A percentile compares a stretch with the other conserved stretches of the same genome.
phyloP scores from a whole-genome alignment of 257 asterid species.

The Oldenlandia corymbosa region DNA sequence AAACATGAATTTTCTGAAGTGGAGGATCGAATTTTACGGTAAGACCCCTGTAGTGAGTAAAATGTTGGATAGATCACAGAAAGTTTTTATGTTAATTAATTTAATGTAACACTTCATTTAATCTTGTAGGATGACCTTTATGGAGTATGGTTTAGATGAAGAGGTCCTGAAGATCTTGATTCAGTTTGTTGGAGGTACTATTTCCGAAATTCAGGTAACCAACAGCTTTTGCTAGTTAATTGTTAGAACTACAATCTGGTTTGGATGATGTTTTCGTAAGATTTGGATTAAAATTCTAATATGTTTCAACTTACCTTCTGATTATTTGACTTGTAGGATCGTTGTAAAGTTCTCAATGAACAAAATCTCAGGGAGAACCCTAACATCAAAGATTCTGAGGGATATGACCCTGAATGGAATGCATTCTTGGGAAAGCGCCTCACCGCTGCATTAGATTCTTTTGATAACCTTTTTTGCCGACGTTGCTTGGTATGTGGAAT shows the following conservation, averaged over 20 bases:
- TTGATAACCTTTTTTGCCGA: constrained; percentile 91
- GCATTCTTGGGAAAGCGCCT: constrained; percentile 58
- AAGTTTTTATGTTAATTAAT: too few relatives aligned
- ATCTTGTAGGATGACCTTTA: constrained; percentile 57
- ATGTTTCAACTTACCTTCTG: constrained; percentile 28
- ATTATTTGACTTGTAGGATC: constrained; percentile 57
- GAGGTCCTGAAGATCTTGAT: constrained; percentile 62
- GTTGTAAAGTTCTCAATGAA: constrained; percentile 62
- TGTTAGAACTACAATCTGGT: not conserved
- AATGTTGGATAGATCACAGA: too few relatives aligned
- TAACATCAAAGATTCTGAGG: constrained; percentile 29
- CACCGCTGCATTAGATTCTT: constrained; percentile 74
- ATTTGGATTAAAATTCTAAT: constrained; percentile 17
- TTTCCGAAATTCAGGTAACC: constrained; percentile 71
- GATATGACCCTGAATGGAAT: constrained; percentile 35
- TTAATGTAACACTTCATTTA: too few relatives aligned
- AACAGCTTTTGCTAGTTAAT: constrained; percentile 11
- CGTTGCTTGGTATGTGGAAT: constrained; percentile 82
- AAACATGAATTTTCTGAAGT: constrained; percentile 75
- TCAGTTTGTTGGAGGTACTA: constrained; percentile 80
- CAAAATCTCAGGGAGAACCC: constrained; percentile 31
- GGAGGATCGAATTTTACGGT: constrained; percentile 82
- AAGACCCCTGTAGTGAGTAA: not conserved
- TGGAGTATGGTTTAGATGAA: constrained; percentile 48
- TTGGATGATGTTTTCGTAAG: not conserved